Base-by-base conservation (phyloP, 1,284 basidiomycete species). In the Malassezia brasiliensis region DNA sequence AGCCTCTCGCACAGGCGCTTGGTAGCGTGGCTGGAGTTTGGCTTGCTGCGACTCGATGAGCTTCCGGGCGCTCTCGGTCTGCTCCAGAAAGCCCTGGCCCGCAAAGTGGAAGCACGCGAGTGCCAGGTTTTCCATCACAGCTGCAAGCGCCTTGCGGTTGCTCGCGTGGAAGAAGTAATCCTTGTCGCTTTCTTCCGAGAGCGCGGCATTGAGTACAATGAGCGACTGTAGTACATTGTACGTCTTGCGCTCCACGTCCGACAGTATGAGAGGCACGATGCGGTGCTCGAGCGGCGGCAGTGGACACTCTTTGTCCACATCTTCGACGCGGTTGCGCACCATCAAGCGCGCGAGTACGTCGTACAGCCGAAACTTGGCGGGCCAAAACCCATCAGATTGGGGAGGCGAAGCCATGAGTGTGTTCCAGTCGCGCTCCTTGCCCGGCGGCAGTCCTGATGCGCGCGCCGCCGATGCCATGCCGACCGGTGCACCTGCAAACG, bases 61-160 rank as follows among this genome's bases (percentile, higher is more conserved):
- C 17, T 55, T 32, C 11, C 46, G 30, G 9, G 62, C 61, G 10
- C 30, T 17, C 8, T 25, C 9, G 6, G 51, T 38, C 39, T 62
- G 56, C 25, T 42, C 38, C 12, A 45, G n/a, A 9, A 62, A 36
- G 11, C 47, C 55, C 15, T 28, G 35, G 6, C 56, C 56, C 9
- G 54, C 54, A 36, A 59, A 63, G 40, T 63, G 62, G 41, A 63
- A 63, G 34, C 62, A 63, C 8, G 62, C 55, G 10, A 59, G 30
- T 3, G 61, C 45, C 14, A 63, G 34, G 37, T 62, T 56, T 12
- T 59, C 60, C 50, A 63, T 59, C 9, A 63, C 49, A 0, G 34
- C 7, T 2, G 52, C 41, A 11, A 63, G 39, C 6, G 53, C 28
- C 19, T 58, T 58, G 36, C 41, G 46, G 28, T 62, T 62, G 17